A percentile compares a stretch with the other conserved stretches of the same genome.
Conservation (phyloP, 2,329 filamentous ascomycete species). For the Coniochaeta prunicola region DNA sequence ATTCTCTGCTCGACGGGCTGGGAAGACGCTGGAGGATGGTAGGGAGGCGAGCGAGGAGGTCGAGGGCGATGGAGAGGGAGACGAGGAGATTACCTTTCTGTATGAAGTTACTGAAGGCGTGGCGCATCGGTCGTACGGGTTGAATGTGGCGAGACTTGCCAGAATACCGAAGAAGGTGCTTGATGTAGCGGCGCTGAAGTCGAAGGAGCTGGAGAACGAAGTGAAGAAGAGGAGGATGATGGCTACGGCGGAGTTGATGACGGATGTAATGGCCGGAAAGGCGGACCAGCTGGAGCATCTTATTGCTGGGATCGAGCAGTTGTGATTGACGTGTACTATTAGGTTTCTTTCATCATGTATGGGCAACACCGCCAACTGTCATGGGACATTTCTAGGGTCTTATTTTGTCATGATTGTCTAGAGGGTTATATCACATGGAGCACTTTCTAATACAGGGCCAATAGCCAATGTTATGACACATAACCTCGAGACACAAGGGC, state of each 20-base stretch:
- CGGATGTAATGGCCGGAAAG: conserved; percentile 29
- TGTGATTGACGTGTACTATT: conserved; percentile 30
- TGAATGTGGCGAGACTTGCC: conserved; percentile 87
- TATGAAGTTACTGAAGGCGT: conserved; percentile 90
- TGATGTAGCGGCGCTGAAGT: conserved; percentile 73
- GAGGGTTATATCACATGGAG: background rate
- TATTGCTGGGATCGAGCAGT: conserved; percentile 50
- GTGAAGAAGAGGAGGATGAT: conserved; percentile 56
- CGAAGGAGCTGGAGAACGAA: conserved; percentile 69
- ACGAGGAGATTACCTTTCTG: conserved; percentile 83
- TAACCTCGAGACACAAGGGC: background rate
- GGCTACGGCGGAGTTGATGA: conserved; percentile 35
- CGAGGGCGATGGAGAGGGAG: conserved; percentile 34
- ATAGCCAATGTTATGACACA: background rate
- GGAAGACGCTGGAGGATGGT: background rate
- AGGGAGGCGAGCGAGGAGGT: conserved; percentile 10
- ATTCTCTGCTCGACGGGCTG: conserved; percentile 49
- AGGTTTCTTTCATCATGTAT: background rate
- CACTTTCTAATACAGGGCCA: background rate
- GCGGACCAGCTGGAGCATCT: conserved; percentile 43
- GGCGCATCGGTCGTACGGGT: conserved; percentile 85
- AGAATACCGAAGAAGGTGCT: conserved; percentile 71
- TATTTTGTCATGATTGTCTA: background rate
- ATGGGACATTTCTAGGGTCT: background rate
- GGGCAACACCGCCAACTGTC: background rate